Evolutionary conservation across 2,329 filamentous ascomycete species (phyloP).

Genomic region (Furcasterigmium sp.): DNA sequence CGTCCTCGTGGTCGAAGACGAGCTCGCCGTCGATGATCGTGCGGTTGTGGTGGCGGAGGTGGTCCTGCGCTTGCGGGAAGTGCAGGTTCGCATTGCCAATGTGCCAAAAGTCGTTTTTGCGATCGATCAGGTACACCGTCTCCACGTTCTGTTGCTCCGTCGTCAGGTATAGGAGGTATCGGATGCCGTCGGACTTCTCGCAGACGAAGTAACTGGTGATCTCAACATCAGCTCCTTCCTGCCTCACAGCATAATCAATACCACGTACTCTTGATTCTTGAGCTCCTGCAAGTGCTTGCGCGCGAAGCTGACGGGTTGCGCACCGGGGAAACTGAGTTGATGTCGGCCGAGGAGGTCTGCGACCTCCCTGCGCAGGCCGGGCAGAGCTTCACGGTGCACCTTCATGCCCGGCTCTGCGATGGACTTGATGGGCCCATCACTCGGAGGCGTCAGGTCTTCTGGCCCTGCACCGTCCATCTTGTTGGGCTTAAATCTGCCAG

Average conservation of each 20-base stretch:
- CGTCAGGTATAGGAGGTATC: conserved; percentile 90
- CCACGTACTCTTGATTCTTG: conserved; percentile 63
- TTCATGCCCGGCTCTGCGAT: conserved; percentile 61
- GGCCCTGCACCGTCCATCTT: conserved; percentile 11
- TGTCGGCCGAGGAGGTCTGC: conserved; percentile 68
- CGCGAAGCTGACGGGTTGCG: conserved; percentile 91
- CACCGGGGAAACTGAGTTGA: conserved; percentile 72
- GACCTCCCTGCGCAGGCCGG: conserved; percentile 65
- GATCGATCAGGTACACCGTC: conserved; percentile 89
- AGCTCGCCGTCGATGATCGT: conserved; percentile 92
- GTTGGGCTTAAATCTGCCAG: not conserved
- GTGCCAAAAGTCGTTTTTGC: conserved; percentile 95
- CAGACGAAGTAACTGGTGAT: conserved; percentile 79
- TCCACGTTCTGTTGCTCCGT: conserved; percentile 57
- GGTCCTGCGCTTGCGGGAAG: conserved; percentile 67
- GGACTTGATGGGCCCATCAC: conserved; percentile 34
- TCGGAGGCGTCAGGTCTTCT: conserved; percentile 9
- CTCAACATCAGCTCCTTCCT: conserved; percentile 5
- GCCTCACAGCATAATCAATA: not conserved
- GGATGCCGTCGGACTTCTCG: conserved; percentile 95
- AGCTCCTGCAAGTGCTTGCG: conserved; percentile 79
- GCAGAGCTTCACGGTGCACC: conserved; percentile 52
- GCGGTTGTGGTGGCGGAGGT: conserved; percentile 64
- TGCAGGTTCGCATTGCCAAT: conserved; percentile 66
- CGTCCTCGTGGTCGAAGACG: conserved; percentile 74